phyloP scores from a whole-genome alignment of 164 flowering plant genomes.

The Malania oleifera region DNA sequence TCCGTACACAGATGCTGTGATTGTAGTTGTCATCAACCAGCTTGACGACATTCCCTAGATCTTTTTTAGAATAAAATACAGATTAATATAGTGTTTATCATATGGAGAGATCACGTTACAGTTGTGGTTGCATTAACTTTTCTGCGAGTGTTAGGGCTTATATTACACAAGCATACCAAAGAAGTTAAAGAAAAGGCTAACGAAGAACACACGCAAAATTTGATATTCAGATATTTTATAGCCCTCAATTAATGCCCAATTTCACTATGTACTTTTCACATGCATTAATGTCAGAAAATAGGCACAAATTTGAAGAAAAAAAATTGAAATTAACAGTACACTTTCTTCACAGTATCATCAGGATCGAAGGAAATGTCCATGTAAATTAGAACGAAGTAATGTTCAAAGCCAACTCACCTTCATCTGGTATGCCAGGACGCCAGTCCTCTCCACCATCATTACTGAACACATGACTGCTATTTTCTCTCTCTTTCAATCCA shows the following conservation, averaged over 20 bases:
- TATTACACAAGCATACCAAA: too few species aligned
- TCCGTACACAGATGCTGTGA: too few species aligned
- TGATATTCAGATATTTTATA: neutral
- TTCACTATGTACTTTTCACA: neutral
- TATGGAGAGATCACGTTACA: neutral
- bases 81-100: too few species aligned
- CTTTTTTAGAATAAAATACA: too few species aligned
- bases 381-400: neutral
- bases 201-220: neutral
- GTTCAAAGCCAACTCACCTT: constrained; percentile 20
- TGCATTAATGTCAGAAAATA: neutral
- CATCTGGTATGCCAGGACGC: constrained; percentile 16
- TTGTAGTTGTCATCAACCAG: too few species aligned
- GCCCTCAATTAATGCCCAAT: neutral
- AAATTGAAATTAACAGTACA: neutral
- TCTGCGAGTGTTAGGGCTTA: neutral
- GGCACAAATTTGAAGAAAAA: neutral
- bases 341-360: neutral
- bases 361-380: neutral
- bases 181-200: too few species aligned
- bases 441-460: constrained; percentile 12
- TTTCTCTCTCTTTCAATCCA: constrained; percentile 26
- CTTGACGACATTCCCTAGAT: too few species aligned
- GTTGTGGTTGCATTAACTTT: neutral
- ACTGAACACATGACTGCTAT: constrained; percentile 3